A percentile compares a stretch with the other conserved stretches of the same genome.
Evolutionary conservation across 1,139 yeast genomes (phyloP).

Genomic region (Yamadazyma trypodendri): DNA sequence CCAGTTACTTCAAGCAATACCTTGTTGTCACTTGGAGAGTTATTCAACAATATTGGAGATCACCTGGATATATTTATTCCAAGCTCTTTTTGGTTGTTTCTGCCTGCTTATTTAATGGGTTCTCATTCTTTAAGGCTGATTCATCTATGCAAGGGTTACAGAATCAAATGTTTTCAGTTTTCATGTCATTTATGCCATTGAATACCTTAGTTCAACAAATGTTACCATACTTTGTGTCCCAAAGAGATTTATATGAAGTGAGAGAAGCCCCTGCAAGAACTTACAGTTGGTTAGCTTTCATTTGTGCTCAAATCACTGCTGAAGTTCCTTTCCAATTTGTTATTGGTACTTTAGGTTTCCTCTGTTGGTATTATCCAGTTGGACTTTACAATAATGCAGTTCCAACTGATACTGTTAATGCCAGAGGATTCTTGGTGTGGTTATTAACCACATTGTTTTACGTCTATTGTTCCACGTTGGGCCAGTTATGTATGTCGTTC

Average conservation of each 20-base stretch:
- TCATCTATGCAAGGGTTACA: slow-evolving; percentile 59
- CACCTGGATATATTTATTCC: slow-evolving; percentile 39
- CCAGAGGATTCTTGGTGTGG: slow-evolving; percentile 70
- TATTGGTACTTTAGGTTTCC: slow-evolving; percentile 35
- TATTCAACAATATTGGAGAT: slow-evolving; percentile 43
- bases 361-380: slow-evolving; percentile 44
- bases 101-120: slow-evolving; percentile 48
- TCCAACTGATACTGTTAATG: slow-evolving; percentile 26
- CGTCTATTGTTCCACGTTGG: slow-evolving; percentile 62
- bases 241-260: slow-evolving; percentile 82
- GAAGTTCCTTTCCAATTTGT: slow-evolving; percentile 36
- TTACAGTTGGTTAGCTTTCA: slow-evolving; percentile 49
- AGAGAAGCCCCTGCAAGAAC: slow-evolving; percentile 78
- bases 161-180: slow-evolving; percentile 65
- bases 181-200: slow-evolving; percentile 65
- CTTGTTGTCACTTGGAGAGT: slow-evolving; percentile 25
- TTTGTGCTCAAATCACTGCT: slow-evolving; percentile 33
- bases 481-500: slow-evolving; percentile 63
- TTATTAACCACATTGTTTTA: slow-evolving; percentile 54
- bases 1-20: slow-evolving; percentile 27
- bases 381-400: slow-evolving; percentile 37
- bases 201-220: slow-evolving; percentile 69
- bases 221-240: slow-evolving; percentile 67
- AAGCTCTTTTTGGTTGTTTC: slow-evolving; percentile 36
- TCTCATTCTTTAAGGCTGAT: slow-evolving; percentile 58